A percentile compares a stretch with the other conserved stretches of the same genome.
These are phyloP conservation scores for Echinochloa phyllopogon DNA, from an alignment of 176 grass and related monocot species.

Conservation along the genomic window DNA sequence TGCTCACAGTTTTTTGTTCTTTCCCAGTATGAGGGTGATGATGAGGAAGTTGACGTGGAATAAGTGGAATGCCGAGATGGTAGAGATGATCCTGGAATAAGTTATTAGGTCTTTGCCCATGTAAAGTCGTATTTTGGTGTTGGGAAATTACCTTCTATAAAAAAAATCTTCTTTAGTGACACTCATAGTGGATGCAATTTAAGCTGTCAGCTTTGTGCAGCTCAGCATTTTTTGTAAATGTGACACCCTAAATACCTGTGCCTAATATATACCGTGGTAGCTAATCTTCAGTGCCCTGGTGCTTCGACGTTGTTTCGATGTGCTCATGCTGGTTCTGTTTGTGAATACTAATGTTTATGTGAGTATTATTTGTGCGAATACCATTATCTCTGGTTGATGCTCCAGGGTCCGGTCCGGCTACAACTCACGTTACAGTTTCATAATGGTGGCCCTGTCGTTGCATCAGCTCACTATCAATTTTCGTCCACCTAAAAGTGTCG, in stretches of 20 bases:
- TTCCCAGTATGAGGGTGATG: slow-evolving; percentile 64
- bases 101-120: background rate
- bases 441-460: no score
- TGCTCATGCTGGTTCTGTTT: background rate
- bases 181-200: background rate
- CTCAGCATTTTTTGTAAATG: background rate
- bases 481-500: no score
- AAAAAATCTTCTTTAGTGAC: slow-evolving; percentile 7
- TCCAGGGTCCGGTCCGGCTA: background rate
- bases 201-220: background rate
- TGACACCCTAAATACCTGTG: background rate
- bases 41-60: slow-evolving; percentile 71
- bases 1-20: slow-evolving; percentile 21
- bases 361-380: background rate
- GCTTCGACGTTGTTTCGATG: background rate
- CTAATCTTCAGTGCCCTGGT: background rate
- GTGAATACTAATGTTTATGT: background rate
- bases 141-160: slow-evolving; percentile 14
- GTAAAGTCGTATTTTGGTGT: slow-evolving; percentile 40
- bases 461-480: no score
- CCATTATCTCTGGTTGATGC: background rate
- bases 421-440: background rate
- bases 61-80: slow-evolving; percentile 47
- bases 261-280: background rate
- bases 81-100: slow-evolving; percentile 43